phyloP scores from a whole-genome alignment of 1,284 basidiomycete species.

The Ceratobasidium sp. region DNA sequence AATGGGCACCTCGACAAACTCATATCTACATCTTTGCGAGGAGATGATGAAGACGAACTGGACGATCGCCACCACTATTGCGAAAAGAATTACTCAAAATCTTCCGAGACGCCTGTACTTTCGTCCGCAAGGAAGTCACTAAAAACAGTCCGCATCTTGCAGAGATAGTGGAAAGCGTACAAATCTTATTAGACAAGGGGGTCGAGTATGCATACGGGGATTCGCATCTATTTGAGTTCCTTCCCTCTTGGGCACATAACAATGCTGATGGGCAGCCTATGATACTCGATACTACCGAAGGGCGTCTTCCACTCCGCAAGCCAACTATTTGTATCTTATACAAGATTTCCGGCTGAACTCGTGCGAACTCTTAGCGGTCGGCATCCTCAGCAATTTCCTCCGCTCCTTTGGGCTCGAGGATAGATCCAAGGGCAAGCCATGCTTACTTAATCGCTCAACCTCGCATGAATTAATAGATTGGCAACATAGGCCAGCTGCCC shows the following conservation, averaged over 20 bases:
- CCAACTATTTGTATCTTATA: no score
- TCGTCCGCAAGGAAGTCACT: constrained; percentile 6
- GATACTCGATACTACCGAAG: constrained; percentile 20
- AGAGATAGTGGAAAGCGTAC: not conserved
- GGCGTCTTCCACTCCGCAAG: no score
- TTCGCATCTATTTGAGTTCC: constrained; percentile 15
- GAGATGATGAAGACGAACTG: not conserved
- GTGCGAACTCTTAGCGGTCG: no score
- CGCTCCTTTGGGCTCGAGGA: no score
- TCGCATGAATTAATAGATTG: not conserved
- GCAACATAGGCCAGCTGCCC: not conserved
- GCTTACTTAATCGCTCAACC: no score
- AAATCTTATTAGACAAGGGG: not conserved
- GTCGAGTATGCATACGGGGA: constrained; percentile 5
- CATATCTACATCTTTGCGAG: no score
- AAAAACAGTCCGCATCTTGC: not conserved
- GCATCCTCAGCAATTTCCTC: no score
- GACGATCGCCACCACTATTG: no score
- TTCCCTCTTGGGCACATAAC: constrained; percentile 33
- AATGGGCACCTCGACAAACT: no score
- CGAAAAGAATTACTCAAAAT: not conserved
- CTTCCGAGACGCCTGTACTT: constrained; percentile 5
- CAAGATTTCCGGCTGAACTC: not conserved
- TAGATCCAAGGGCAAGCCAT: no score
- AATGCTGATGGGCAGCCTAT: not conserved